Percentiles rank a stretch among this genome's conserved stretches.
Evolutionary conservation across 106 monocot species (phyloP).

Genomic region (Ottelia alismoides): DNA sequence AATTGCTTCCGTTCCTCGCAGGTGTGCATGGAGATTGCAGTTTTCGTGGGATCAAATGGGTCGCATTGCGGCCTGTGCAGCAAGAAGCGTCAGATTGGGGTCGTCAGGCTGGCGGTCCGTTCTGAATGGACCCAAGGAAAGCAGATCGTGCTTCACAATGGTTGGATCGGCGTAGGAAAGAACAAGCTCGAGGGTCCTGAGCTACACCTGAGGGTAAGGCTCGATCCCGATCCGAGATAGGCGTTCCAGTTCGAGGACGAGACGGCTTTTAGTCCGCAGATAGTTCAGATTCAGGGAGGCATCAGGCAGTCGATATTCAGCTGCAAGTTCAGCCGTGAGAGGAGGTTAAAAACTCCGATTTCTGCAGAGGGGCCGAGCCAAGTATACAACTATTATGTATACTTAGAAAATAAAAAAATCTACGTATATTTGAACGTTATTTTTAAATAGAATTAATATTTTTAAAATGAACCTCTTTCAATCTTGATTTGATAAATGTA

Average conservation of each 20-base stretch:
- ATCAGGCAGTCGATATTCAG: slow-evolving; percentile 76
- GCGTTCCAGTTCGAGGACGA: slow-evolving; percentile 79
- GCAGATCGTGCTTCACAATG: slow-evolving; percentile 58
- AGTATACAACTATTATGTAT: too few species aligned
- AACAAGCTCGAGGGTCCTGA: slow-evolving; percentile 27
- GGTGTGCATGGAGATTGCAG: slow-evolving; percentile 44
- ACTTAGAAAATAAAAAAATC: too few species aligned
- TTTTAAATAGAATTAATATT: too few species aligned
- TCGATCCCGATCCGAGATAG: slow-evolving; percentile 85
- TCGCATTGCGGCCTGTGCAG: slow-evolving; percentile 28
- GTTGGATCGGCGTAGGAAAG: slow-evolving; percentile 66
- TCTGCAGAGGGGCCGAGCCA: too few species aligned
- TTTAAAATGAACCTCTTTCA: too few species aligned
- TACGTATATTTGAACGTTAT: too few species aligned
- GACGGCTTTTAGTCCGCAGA: slow-evolving; percentile 53
- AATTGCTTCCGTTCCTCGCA: slow-evolving; percentile 36
- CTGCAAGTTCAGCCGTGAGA: slow-evolving; percentile 64
- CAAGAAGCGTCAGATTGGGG: slow-evolving; percentile 46
- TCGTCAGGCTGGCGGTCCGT: slow-evolving; percentile 44
- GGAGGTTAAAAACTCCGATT: slow-evolving; percentile 21
- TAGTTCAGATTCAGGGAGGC: slow-evolving; percentile 58
- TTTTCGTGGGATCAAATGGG: slow-evolving; percentile 27
- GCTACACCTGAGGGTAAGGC: slow-evolving; percentile 67
- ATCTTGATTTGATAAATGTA: too few species aligned
- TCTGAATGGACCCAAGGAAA: slow-evolving; percentile 45